Evolutionary conservation across 352 stramenopile genomes (phyloP).

Genomic region (Pythium utonaiense): DNA sequence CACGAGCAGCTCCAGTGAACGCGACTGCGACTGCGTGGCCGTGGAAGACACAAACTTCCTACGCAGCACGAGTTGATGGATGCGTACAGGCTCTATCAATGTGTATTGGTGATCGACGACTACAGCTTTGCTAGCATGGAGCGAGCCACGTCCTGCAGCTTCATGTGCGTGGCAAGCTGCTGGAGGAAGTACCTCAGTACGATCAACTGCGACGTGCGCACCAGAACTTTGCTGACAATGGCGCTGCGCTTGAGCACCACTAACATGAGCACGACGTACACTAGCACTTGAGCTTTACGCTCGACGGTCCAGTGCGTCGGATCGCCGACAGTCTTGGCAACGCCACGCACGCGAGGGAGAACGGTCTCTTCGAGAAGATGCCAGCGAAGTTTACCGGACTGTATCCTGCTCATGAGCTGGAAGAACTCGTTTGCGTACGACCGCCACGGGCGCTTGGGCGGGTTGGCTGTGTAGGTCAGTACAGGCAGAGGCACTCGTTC

Average conservation of each 20-base stretch:
- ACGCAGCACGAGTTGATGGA: too few species aligned
- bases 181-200: slow-evolving; percentile 53
- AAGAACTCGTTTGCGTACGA: slow-evolving; percentile 48
- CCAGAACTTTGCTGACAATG: slow-evolving; percentile 42
- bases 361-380: slow-evolving; percentile 44
- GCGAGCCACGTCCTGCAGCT: slow-evolving; percentile 24
- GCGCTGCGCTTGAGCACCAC: slow-evolving; percentile 48
- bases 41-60: too few species aligned
- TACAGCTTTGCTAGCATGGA: slow-evolving; percentile 29
- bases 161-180: slow-evolving; percentile 46
- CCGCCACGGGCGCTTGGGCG: slow-evolving; percentile 42
- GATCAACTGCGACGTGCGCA: slow-evolving; percentile 52
- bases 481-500: slow-evolving; percentile 54
- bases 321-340: slow-evolving; percentile 33
- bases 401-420: slow-evolving; percentile 44
- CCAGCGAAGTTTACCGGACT: slow-evolving; percentile 55
- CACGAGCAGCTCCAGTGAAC: background rate
- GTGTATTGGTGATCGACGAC: background rate
- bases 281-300: slow-evolving; percentile 40
- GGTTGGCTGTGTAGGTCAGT: slow-evolving; percentile 55
- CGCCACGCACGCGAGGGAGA: slow-evolving; percentile 42
- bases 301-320: slow-evolving; percentile 30
- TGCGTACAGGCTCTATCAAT: too few species aligned
- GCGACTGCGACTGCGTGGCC: too few species aligned
- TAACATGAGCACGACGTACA: slow-evolving; percentile 53